Conservation (phyloP, 78 protist genomes). For the Dictyostelium brefeldianum region DNA sequence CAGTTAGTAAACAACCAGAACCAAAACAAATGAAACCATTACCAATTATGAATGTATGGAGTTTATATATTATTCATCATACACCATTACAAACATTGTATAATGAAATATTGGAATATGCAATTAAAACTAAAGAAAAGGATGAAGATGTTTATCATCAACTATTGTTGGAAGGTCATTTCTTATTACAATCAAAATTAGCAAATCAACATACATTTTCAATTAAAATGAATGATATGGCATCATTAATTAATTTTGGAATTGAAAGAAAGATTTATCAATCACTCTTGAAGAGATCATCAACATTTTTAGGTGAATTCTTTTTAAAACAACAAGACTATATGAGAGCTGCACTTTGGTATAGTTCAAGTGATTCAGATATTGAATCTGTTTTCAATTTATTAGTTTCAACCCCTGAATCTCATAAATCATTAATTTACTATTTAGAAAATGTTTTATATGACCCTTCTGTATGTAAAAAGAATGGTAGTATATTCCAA, state of each 20-base stretch:
- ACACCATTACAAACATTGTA: conserved; percentile 70
- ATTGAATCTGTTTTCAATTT: conserved; percentile 59
- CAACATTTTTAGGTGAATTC: conserved; percentile 50
- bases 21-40: background rate
- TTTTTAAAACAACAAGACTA: conserved; percentile 56
- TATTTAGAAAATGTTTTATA: conserved; percentile 63
- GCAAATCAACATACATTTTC: conserved; percentile 53
- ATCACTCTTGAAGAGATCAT: conserved; percentile 43
- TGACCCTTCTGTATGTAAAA: conserved; percentile 46
- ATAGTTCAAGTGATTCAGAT: conserved; percentile 71
- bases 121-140: conserved; percentile 31
- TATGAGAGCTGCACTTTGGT: conserved; percentile 82
- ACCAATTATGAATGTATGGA: conserved; percentile 1
- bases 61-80: conserved; percentile 47
- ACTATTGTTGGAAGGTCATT: conserved; percentile 64
- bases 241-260: conserved; percentile 40
- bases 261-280: conserved; percentile 63
- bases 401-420: background rate
- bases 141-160: conserved; percentile 79
- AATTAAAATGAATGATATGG: conserved; percentile 61
- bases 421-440: conserved; percentile 62
- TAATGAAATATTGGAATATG: conserved; percentile 50
- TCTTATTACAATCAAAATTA: conserved; percentile 52
- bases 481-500: background rate
- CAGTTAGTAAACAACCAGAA: conserved; percentile 21